Evolutionary conservation across 495 filamentous ascomycete species (phyloP), one percentile per base, ranked within the genome.

Genomic region (Daldinia vernicosa): DNA sequence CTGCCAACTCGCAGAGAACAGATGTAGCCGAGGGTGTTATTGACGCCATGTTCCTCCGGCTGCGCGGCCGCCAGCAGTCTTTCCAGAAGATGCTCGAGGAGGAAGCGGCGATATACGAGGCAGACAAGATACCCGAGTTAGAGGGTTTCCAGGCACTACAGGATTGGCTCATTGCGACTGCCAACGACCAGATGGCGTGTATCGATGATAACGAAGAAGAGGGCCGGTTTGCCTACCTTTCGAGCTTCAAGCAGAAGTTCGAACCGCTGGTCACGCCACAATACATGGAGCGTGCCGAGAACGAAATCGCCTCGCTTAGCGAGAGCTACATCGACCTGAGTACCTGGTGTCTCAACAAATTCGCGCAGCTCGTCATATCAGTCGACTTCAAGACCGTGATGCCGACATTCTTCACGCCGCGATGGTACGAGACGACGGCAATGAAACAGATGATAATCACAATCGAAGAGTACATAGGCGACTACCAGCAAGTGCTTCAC

Each of bases 121-220:
- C 78, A 7, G 85, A 86, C 27, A 83, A 81, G 47, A 79, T 81
- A 8, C 84, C 89, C 11, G 90, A 92, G 57, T 73, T 89, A 24
- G 96, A 98, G 66, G 92, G 92, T 5, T 86, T 96, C 55, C 90
- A 92, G 74, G 78, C 89, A 8, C 79, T 97, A 33, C 93, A 97
- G 80, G 94, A 97, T 79, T 98, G 94, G 92, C 88, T 98, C 47
- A 87, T 98, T 24, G 94, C 95, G n/a, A 91, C 96, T 56, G 95
- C 95, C 66, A 99, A 98, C 80, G 95, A 99, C 79, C 95, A 99
- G 77, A 98, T 99, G 72, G 92, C 92, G 60, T 97, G 93, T 80
- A 98, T 98, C 75, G 94, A 97, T 76, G 95, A 98, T 77, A 87
- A 87, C 62, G 89, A 89, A 64, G 90, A 92, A 55, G 88, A 89